Base-by-base conservation (phyloP, 2,329 filamentous ascomycete species). In the Aspergillus hiratsukae region DNA sequence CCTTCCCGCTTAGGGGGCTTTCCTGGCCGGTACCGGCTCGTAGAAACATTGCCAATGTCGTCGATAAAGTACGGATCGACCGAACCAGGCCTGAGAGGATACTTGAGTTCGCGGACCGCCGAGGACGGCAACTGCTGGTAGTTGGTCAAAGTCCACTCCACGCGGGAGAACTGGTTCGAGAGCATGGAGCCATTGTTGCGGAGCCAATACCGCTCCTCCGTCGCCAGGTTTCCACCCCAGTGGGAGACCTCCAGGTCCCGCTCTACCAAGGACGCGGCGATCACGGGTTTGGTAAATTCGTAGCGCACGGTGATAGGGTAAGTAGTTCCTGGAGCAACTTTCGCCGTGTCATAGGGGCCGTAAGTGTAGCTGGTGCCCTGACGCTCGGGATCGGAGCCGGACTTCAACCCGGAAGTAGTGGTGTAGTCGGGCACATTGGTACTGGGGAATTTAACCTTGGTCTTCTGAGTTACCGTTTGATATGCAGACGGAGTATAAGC, bases 151-250 rank as follows among this genome's bases (percentile, higher is more conserved):
- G 87, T 85, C 86, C 87, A 94, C 68, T 89, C 85, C 61, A 91
- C 86, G 35, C 90, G 85, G 67, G 85, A 88, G 77, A 94, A 93
- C 37, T 87, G 84, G 56, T 81, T 80, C 35, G 83, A 82, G 51
- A 93, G 80, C 72, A 89, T 87, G 51, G 94, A 95, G 61, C 89
- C 94, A 61, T 88, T 86, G 80, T 99, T 93, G 67, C 85, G 84
- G 64, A 97, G 81, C 74, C 88, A 90, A 77, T 96, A 97, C 56
- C 90, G 86, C 78, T 99, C 94, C 77, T 99, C 94, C 51, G 92
- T 91, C 1, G 94, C 94, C 53, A 97, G 77, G 72, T 99, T 99
- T 60, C 94, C 94, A 64, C 94, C 94, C 94, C 94, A 99, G 76
- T 97, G 94, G 71, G 90, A 96, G 66, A 99, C 88, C 74, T 99